A percentile compares a stretch with the other conserved stretches of the same genome.
Evolutionary conservation across 2,329 filamentous ascomycete genomes (phyloP).

Genomic region (Trichoderma gracile): DNA sequence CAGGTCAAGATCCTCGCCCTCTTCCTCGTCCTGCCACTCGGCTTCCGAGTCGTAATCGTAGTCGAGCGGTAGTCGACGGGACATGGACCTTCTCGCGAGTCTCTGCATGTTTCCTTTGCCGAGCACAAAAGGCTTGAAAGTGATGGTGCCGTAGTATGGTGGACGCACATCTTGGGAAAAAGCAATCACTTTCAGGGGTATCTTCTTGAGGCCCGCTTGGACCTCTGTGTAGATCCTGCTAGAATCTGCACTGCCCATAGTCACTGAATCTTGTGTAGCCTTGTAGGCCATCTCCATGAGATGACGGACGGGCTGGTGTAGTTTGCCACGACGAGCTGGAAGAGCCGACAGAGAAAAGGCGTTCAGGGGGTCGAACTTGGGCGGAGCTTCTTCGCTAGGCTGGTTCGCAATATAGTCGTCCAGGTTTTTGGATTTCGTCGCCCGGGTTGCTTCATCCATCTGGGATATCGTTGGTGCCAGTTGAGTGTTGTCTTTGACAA

Average conservation of each 20-base stretch:
- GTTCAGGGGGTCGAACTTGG: slow-evolving; percentile 47
- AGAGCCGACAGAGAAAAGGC: slow-evolving; percentile 49
- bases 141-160: slow-evolving; percentile 72
- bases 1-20: slow-evolving; percentile 67
- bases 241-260: slow-evolving; percentile 39
- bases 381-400: slow-evolving; percentile 43
- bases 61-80: slow-evolving; percentile 62
- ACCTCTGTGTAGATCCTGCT: slow-evolving; percentile 39
- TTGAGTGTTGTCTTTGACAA: slow-evolving; percentile 70
- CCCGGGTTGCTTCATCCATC: slow-evolving; percentile 58
- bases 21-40: slow-evolving; percentile 77
- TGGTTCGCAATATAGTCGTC: slow-evolving; percentile 54
- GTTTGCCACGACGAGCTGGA: slow-evolving; percentile 47
- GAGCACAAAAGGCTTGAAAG: slow-evolving; percentile 54
- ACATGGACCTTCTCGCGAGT: slow-evolving; percentile 56
- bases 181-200: slow-evolving; percentile 64
- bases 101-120: slow-evolving; percentile 49
- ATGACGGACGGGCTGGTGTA: slow-evolving; percentile 57
- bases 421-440: slow-evolving; percentile 52
- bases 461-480: slow-evolving; percentile 62
- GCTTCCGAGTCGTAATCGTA: slow-evolving; percentile 87
- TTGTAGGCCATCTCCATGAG: slow-evolving; percentile 60
- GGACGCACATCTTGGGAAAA: slow-evolving; percentile 68
- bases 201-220: slow-evolving; percentile 46
- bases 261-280: slow-evolving; percentile 45